These are phyloP conservation scores for Sphaerobolus stellatus DNA, from an alignment of 1,284 basidiomycete species.

Conservation along the genomic window DNA sequence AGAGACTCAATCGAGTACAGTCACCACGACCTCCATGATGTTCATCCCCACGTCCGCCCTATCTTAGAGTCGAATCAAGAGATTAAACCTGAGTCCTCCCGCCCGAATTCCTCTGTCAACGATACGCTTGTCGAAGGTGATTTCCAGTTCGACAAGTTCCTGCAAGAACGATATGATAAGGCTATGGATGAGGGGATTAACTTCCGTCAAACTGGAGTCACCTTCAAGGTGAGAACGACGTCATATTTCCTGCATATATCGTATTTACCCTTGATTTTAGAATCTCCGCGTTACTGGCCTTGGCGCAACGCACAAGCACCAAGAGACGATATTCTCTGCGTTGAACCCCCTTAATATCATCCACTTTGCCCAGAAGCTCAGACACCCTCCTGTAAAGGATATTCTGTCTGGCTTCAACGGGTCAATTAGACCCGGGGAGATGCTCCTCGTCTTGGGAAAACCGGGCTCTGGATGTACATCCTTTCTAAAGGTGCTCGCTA, in stretches of 20 bases:
- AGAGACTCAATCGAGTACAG: no score
- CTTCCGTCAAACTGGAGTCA: constrained; percentile 14
- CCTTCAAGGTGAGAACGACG: constrained; percentile 14
- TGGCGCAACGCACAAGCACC: constrained; percentile 40
- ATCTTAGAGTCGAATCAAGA: no score
- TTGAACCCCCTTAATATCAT: constrained; percentile 37
- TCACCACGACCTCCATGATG: no score
- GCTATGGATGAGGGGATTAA: constrained; percentile 15
- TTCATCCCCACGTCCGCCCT: no score
- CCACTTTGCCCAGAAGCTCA: constrained; percentile 24
- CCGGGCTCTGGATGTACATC: constrained; percentile 81
- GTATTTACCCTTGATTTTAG: constrained; percentile 32
- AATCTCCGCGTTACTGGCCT: constrained; percentile 50
- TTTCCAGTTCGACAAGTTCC: constrained; percentile 9
- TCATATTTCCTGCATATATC: not conserved
- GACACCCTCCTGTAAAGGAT: constrained; percentile 43
- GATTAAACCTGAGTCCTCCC: no score
- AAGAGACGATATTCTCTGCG: constrained; percentile 41
- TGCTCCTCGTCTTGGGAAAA: constrained; percentile 76
- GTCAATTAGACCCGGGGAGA: constrained; percentile 56
- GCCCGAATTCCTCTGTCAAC: no score
- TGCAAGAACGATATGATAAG: constrained; percentile 7
- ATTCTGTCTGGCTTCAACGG: constrained; percentile 52
- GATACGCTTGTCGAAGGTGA: no score
- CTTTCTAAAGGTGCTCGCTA: constrained; percentile 71